Evolutionary conservation across 2,329 filamentous ascomycete species (phyloP).

Genomic region (Phaeosphaeria sp.): DNA sequence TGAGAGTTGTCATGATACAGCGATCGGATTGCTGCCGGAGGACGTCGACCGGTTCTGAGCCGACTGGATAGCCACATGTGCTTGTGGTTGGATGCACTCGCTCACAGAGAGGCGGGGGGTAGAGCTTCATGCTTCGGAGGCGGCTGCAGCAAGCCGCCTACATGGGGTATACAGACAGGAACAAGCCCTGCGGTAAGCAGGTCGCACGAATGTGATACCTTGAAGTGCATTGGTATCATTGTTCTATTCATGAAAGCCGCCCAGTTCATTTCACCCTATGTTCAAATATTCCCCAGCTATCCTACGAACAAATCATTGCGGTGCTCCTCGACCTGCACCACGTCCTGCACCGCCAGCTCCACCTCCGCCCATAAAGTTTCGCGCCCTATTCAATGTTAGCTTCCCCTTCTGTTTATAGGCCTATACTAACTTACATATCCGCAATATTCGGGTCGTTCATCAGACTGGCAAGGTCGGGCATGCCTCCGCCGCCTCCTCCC

Average conservation of each 20-base stretch:
- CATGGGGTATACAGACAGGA: not conserved
- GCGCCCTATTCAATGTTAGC: conserved; percentile 58
- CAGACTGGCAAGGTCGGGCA: conserved; percentile 83
- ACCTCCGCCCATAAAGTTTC: conserved; percentile 69
- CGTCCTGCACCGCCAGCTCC: conserved; percentile 27
- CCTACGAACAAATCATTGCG: conserved; percentile 17
- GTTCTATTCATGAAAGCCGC: conserved; percentile 23
- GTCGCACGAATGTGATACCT: not conserved
- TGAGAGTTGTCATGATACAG: not conserved
- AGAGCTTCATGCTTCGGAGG: not conserved
- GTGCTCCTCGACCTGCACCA: conserved; percentile 25
- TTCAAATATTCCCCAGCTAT: not conserved
- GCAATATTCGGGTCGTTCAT: conserved; percentile 94
- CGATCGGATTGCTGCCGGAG: not conserved
- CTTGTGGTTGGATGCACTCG: too few relatives aligned
- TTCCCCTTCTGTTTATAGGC: conserved; percentile 7
- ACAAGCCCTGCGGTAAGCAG: not conserved
- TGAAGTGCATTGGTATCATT: conserved; percentile 38
- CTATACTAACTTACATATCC: conserved; percentile 75
- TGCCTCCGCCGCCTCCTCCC: conserved; percentile 76
- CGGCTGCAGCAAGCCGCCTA: not conserved
- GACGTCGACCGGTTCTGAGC: not conserved
- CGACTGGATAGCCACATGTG: not conserved
- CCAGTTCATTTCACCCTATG: conserved; percentile 1
- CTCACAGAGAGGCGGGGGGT: too few relatives aligned